Evolutionary conservation across 2,329 filamentous ascomycete genomes (phyloP).

Genomic region (Phialophora macrospora): DNA sequence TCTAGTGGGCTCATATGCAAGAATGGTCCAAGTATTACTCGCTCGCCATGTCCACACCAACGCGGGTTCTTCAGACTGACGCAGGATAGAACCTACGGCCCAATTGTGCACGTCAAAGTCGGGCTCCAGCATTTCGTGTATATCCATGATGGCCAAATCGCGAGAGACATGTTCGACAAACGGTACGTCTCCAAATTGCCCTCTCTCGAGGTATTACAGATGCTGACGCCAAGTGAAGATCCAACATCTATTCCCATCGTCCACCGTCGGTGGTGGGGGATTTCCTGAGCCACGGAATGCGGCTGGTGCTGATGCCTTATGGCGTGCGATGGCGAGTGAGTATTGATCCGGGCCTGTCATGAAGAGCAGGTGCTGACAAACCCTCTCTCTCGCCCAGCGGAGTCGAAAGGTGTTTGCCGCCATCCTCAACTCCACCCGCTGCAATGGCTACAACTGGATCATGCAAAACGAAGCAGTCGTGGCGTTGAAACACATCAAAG

Average conservation of each 20-base stretch:
- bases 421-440: conserved; percentile 8
- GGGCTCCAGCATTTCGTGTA: conserved; percentile 9
- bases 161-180: conserved; percentile 18
- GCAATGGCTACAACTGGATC: conserved; percentile 10
- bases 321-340: conserved; percentile 15
- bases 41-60: background rate
- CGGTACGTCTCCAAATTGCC: background rate
- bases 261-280: conserved; percentile 18
- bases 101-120: conserved; percentile 10
- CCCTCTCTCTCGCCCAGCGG: background rate
- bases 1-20: background rate
- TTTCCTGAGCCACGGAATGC: conserved; percentile 10
- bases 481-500: conserved; percentile 1
- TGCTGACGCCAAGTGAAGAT: background rate
- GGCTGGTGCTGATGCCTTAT: conserved; percentile 19
- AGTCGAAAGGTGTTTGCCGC: conserved; percentile 7
- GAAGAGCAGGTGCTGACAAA: background rate
- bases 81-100: conserved; percentile 9
- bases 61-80: background rate
- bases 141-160: conserved; percentile 14
- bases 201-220: background rate
- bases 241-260: conserved; percentile 12
- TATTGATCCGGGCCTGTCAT: background rate
- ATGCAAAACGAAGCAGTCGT: conserved; percentile 15
- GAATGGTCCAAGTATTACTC: background rate